Conservation (phyloP, 2,329 filamentous ascomycete genomes). For the Decorospora gaudefroyi region DNA sequence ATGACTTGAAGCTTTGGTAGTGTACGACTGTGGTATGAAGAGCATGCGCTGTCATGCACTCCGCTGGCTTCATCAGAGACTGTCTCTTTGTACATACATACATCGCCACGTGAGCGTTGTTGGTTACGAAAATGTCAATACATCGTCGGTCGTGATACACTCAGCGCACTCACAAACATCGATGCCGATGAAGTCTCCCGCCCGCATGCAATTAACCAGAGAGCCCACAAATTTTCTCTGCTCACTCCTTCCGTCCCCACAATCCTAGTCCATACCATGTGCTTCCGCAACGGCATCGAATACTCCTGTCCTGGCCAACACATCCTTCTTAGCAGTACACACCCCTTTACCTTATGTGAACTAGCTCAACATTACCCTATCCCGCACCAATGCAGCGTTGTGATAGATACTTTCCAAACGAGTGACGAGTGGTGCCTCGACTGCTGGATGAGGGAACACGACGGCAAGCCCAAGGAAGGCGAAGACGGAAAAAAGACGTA, state of each 20-base stretch:
- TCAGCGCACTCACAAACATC: no score
- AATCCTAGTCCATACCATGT: conserved; percentile 10
- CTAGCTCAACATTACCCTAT: conserved; percentile 9
- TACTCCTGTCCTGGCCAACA: conserved; percentile 15
- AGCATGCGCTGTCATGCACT: neutral
- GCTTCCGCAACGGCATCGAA: conserved; percentile 13
- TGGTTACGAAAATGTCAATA: conserved; percentile 8
- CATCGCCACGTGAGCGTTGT: conserved; percentile 5
- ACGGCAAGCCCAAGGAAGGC: neutral
- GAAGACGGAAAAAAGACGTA: neutral
- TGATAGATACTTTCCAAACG: neutral
- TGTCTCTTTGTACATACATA: conserved; percentile 10
- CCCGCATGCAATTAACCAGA: neutral
- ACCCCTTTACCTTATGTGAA: conserved; percentile 17
- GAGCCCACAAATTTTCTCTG: neutral
- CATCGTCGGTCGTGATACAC: neutral
- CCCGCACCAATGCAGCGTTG: conserved; percentile 11
- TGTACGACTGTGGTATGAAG: neutral
- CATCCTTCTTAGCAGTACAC: conserved; percentile 1
- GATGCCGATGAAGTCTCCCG: no score
- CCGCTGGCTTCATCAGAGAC: neutral
- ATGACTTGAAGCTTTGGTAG: neutral
- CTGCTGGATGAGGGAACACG: conserved; percentile 14
- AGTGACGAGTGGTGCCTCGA: conserved; percentile 20
- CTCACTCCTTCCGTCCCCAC: neutral